Evolutionary conservation across 331 rosid species (phyloP), one percentile per base, ranked within the genome.

Genomic region (Quercus phellos): DNA sequence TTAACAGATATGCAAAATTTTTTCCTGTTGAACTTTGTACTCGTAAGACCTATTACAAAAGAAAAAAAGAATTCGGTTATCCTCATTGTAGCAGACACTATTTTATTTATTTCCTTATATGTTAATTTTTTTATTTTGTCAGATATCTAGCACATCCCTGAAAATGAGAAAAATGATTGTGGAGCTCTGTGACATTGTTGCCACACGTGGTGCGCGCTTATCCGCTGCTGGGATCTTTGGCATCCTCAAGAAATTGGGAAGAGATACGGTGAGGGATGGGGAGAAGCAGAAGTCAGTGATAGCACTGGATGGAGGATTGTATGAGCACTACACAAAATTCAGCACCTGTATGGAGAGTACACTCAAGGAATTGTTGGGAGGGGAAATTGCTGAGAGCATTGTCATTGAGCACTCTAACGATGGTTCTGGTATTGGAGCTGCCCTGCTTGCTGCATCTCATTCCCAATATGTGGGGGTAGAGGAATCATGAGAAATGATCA

Each of bases 351-450:
- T 95, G 96, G 98, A 95, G 89, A 79, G 82, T 71, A 79, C 99
- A 43, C 85, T 95, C 58, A 84, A 89, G 67, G 99, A 93, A 83
- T 89, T 95, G 88, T 76, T 95, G 43, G 98, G 99, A 64, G 94
- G 80, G 34, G 91, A 85, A 34, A 91, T 78, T 22, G 88, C 96
- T 17, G 84, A 76, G 51, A 84, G 79, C 77, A 55, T 93, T 61
- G 80, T 78, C 2, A 7, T 87, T 24, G 92, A 87, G 86, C 98
- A 88, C 64, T 90, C 91, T 8, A 91, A 88, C 0, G 98, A 95
- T 46, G 99, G 99, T 50, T 95, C 99, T 0, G 99, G 99, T 74
- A 87, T 93, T 64, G 99, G 99, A 80, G 99, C 99, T 27, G 91
- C 97, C 17, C 90, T 95, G 56, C 85, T 95, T 26, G 97, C 99